Evolutionary conservation across 495 filamentous ascomycete species (phyloP).

Genomic region (Acidiella bohemica): DNA sequence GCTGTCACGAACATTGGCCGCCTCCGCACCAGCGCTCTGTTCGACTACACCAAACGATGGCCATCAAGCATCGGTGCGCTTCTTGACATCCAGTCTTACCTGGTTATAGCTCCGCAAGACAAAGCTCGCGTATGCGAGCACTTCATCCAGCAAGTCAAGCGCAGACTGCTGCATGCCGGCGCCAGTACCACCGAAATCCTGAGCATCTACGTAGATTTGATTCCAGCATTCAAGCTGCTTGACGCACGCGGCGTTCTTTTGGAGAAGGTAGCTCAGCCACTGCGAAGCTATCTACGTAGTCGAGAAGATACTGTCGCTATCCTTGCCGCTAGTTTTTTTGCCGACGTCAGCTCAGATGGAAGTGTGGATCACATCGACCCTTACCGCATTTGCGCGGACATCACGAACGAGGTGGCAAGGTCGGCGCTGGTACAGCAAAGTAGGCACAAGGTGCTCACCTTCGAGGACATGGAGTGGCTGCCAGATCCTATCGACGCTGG

Average conservation of each 20-base stretch:
- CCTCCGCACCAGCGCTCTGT: conserved; percentile 35
- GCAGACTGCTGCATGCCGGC: conserved; percentile 73
- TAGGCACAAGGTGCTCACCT: conserved; percentile 62
- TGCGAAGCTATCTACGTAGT: conserved; percentile 79
- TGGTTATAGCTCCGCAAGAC: conserved; percentile 43
- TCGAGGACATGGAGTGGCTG: conserved; percentile 80
- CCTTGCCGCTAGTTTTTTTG: conserved; percentile 73
- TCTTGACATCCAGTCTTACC: conserved; percentile 41
- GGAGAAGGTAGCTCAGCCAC: conserved; percentile 66
- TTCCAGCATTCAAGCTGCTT: conserved; percentile 74
- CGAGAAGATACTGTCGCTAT: conserved; percentile 84
- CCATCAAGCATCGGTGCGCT: conserved; percentile 59
- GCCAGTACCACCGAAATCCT: conserved; percentile 82
- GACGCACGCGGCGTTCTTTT: conserved; percentile 86
- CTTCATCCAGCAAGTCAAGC: conserved; percentile 54
- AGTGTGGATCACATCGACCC: conserved; percentile 18
- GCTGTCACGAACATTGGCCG: conserved; percentile 9
- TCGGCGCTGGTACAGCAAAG: conserved; percentile 13
- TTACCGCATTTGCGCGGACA: conserved; percentile 52
- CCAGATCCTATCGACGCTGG: conserved; percentile 88
- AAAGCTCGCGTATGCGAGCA: conserved; percentile 50
- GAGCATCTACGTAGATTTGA: conserved; percentile 81
- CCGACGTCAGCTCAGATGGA: conserved; percentile 43
- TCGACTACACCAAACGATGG: conserved; percentile 81
- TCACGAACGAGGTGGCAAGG: conserved; percentile 52